These are phyloP conservation scores for Euryodendron excelsum DNA, from an alignment of 148 eudicot species.

Conservation along the genomic window DNA sequence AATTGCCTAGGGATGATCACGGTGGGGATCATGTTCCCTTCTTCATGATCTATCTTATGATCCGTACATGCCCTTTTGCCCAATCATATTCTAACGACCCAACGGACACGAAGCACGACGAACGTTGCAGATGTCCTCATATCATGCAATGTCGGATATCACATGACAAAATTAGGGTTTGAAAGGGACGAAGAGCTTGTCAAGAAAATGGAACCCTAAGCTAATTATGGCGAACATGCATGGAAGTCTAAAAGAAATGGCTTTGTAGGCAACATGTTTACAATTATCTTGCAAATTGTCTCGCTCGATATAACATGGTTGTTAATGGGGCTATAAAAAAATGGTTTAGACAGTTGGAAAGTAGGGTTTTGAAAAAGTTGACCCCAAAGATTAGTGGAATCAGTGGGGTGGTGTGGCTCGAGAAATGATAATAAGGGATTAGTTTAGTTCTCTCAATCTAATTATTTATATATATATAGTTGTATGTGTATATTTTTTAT, in stretches of 20 bases:
- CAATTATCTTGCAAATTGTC: slow-evolving; percentile 15
- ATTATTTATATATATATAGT: background rate
- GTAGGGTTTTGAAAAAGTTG: slow-evolving; percentile 7
- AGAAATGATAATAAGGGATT: slow-evolving; percentile 12
- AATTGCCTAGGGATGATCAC: slow-evolving; percentile 16
- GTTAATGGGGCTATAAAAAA: slow-evolving; percentile 7
- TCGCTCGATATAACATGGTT: background rate
- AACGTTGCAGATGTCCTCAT: slow-evolving; percentile 34
- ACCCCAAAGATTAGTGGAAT: background rate
- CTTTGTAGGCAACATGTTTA: slow-evolving; percentile 6
- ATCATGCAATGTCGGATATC: slow-evolving; percentile 39
- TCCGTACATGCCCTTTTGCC: slow-evolving; percentile 28
- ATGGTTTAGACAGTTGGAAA: slow-evolving; percentile 18
- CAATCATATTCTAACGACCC: slow-evolving; percentile 13
- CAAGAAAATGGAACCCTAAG: too few species aligned
- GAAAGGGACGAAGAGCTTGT: too few species aligned
- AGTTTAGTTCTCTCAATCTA: slow-evolving; percentile 1
- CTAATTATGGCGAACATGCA: background rate
- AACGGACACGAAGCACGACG: slow-evolving; percentile 40
- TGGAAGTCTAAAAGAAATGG: background rate
- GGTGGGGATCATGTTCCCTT: slow-evolving; percentile 29
- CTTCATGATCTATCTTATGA: background rate
- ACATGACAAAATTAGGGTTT: background rate
- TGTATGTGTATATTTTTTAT: background rate
- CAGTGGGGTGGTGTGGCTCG: slow-evolving; percentile 26